Base-by-base conservation (phyloP, 2,329 filamentous ascomycete species). In the Passalora sequoiae region DNA sequence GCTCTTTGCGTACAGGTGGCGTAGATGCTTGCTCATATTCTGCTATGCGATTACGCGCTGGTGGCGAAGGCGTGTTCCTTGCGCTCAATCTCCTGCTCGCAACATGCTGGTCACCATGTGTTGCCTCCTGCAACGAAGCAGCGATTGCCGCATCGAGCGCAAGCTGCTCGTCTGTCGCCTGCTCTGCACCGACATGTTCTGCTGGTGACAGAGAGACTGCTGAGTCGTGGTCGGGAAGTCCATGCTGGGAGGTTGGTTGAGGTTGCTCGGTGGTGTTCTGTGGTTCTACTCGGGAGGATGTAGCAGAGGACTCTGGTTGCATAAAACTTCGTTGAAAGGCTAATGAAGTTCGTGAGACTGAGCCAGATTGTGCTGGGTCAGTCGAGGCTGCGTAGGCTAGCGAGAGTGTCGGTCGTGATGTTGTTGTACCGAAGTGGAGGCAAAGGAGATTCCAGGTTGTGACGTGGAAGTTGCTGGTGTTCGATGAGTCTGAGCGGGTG, bases 261-360 rank as follows among this genome's bases (percentile, higher is more conserved):
- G 54, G 44, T 59, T 65, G 53, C 57, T 58, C 58, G 56, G 63
- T 56, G 59, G 61, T 59, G 56, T 68, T 60, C 59, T 64, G 51
- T 54, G 63, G 59, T 48, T 61, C 60, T 57, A 63, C 66, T 65
- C 68, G 68, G 67, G 70, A 69, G 61, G 64, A 68, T 63, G 66
- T 67, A 68, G 71, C 65, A 60, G 69, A 59, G 58, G 70, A 66
- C 75, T 75, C 77, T 72, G 78, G 65, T 74, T 78, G 78, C 79
- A 83, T 83, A 81, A 75, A 82, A 81, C 64, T 65, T 48, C 61
- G 62, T 65, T 61, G 58, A 55, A 53, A 52, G 53, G 56, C 46
- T 52, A 47, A 52, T 53, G 46, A 51, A 56, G 53, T 55, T 54
- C 55, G 58, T 57, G 60, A 62, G 76, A 80, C 78, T 74, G 77